phyloP scores from a whole-genome alignment of 495 filamentous ascomycete genomes.

The Aspergillus steynii region DNA sequence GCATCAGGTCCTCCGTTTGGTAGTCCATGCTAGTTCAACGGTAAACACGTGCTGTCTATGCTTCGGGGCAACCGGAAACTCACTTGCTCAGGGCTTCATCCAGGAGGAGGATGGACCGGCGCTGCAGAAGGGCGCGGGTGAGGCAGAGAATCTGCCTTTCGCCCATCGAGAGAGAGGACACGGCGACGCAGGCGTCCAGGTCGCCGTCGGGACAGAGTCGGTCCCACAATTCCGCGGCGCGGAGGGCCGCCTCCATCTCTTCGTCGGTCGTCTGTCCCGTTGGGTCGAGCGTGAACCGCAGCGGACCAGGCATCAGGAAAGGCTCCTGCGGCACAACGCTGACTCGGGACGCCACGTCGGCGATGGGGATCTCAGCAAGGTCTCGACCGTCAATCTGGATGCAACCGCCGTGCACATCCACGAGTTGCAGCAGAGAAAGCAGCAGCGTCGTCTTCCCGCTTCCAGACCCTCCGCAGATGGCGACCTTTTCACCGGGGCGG shows the following conservation, averaged over 20 bases:
- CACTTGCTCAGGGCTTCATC: constrained; percentile 32
- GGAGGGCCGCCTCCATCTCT: constrained; percentile 23
- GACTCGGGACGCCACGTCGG: constrained; percentile 20
- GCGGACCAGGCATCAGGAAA: constrained; percentile 29
- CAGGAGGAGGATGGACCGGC: constrained; percentile 23
- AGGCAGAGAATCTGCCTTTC: constrained; percentile 37
- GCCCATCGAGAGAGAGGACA: constrained; percentile 32
- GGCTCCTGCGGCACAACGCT: constrained; percentile 40
- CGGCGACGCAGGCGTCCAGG: constrained; percentile 18
- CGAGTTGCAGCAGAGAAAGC: constrained; percentile 11
- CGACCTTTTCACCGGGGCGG: constrained; percentile 32
- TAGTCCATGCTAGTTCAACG: constrained; percentile 25
- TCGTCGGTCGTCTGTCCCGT: constrained; percentile 11
- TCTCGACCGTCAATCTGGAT: constrained; percentile 22
- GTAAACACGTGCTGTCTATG: neutral
- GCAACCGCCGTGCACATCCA: constrained; percentile 11
- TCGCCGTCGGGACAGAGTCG: constrained; percentile 20
- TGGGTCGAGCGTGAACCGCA: constrained; percentile 37
- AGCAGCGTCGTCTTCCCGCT: constrained; percentile 33
- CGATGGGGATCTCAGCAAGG: constrained; percentile 14
- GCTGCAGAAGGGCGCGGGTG: constrained; percentile 13
- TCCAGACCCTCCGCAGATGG: constrained; percentile 39
- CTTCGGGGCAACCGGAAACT: neutral
- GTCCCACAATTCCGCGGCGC: constrained; percentile 23
- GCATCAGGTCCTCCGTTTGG: constrained; percentile 29